These are phyloP conservation scores for Bjerkandera adusta DNA, from an alignment of 1,284 basidiomycete genomes.

Conservation along the genomic window DNA sequence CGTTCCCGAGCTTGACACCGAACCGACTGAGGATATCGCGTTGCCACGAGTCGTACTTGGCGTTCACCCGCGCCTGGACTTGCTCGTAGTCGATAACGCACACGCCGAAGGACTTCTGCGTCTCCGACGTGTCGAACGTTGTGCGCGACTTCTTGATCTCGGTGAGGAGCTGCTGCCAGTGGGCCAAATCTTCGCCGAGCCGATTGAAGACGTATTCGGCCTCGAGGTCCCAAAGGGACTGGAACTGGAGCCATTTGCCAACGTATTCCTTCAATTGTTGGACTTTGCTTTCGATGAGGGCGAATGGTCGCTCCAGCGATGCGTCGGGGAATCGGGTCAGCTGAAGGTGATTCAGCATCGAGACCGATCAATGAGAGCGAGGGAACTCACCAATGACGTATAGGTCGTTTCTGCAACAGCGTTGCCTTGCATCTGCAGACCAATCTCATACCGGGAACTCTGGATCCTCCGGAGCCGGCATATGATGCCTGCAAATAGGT, in stretches of 20 bases:
- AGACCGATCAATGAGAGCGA: conserved; percentile 3
- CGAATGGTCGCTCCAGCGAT: conserved; percentile 81
- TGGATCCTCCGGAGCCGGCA: conserved; percentile 88
- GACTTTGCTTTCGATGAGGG: conserved; percentile 87
- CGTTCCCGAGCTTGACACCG: conserved; percentile 87
- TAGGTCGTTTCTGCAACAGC: conserved; percentile 72
- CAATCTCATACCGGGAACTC: conserved; percentile 95
- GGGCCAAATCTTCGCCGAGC: conserved; percentile 87
- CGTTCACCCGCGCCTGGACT: conserved; percentile 95
- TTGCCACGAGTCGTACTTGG: conserved; percentile 99
- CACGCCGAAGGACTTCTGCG: conserved; percentile 88
- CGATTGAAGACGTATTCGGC: conserved; percentile 94
- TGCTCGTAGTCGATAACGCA: conserved; percentile 97
- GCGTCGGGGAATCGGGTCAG: conserved; percentile 75
- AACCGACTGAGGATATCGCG: conserved; percentile 90
- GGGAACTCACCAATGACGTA: conserved; percentile 69
- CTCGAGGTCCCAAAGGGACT: conserved; percentile 98
- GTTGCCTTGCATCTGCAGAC: conserved; percentile 78
- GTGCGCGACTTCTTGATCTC: conserved; percentile 96
- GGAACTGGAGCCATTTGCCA: conserved; percentile 97
- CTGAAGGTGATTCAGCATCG: conserved; percentile 40
- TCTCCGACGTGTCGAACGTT: conserved; percentile 96
- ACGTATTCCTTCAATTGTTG: conserved; percentile 89
- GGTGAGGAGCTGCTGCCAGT: conserved; percentile 94
- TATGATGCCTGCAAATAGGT: conserved; percentile 60